Percentiles rank a stretch among this genome's conserved stretches.
Conservation (phyloP, 495 filamentous ascomycete species). For the Tuber indicum region DNA sequence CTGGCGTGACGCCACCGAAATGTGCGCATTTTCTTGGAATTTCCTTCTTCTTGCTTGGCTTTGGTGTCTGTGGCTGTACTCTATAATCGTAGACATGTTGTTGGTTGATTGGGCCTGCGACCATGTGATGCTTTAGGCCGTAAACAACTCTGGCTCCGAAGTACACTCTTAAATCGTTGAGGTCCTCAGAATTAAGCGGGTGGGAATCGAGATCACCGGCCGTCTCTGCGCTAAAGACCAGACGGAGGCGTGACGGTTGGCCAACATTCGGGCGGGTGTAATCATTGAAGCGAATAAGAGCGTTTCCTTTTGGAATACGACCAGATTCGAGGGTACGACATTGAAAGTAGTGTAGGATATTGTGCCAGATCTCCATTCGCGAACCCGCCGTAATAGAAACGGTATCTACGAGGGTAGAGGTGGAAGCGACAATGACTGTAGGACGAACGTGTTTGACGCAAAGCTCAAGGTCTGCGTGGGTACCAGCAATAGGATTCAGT, state of each 20-base stretch:
- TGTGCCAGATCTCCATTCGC: slow-evolving; percentile 50
- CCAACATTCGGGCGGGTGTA: slow-evolving; percentile 57
- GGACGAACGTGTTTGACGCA: slow-evolving; percentile 69
- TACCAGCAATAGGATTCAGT: slow-evolving; percentile 76
- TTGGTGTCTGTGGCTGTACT: slow-evolving; percentile 44
- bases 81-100: slow-evolving; percentile 85
- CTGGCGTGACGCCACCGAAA: slow-evolving; percentile 76
- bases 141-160: slow-evolving; percentile 77
- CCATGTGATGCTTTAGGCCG: slow-evolving; percentile 69
- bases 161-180: slow-evolving; percentile 74
- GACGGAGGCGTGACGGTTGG: slow-evolving; percentile 65
- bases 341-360: slow-evolving; percentile 62
- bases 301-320: slow-evolving; percentile 60
- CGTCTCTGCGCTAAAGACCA: slow-evolving; percentile 62
- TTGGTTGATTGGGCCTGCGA: slow-evolving; percentile 79
- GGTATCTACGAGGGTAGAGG: slow-evolving; percentile 62
- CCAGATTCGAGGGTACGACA: slow-evolving; percentile 62
- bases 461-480: slow-evolving; percentile 59
- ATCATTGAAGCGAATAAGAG: slow-evolving; percentile 59
- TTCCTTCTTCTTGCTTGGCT: slow-evolving; percentile 37
- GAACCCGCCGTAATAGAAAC: slow-evolving; percentile 50
- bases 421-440: slow-evolving; percentile 74
- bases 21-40: slow-evolving; percentile 52
- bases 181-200: slow-evolving; percentile 55
- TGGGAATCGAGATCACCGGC: slow-evolving; percentile 48